Conservation (phyloP, 148 eudicot genomes). For the Chenopodium quinoa region DNA sequence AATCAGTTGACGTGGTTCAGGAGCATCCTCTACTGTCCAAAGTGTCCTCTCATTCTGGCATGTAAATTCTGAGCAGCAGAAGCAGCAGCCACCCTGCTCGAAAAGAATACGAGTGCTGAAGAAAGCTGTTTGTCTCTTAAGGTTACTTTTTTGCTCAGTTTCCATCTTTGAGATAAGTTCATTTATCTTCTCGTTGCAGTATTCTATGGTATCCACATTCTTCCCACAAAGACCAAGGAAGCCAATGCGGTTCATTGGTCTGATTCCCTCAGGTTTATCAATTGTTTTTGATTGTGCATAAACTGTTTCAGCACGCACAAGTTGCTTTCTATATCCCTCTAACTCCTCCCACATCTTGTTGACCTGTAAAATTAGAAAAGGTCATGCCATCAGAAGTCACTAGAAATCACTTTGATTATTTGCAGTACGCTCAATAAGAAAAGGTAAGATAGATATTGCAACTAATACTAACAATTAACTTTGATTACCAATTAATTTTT, state of each 20-base stretch:
- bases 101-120: constrained; percentile 74
- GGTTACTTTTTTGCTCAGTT: constrained; percentile 70
- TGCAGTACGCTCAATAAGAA: neutral
- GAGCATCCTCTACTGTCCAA: constrained; percentile 83
- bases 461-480: neutral
- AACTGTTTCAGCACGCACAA: constrained; percentile 64
- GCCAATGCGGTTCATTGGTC: constrained; percentile 58
- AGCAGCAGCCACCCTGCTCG: constrained; percentile 61
- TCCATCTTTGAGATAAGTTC: constrained; percentile 60
- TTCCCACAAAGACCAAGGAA: constrained; percentile 63
- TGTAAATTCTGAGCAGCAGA: constrained; percentile 76
- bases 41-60: constrained; percentile 52
- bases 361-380: constrained; percentile 38
- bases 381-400: neutral
- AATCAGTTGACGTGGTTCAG: constrained; percentile 78
- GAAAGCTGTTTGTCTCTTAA: constrained; percentile 58
- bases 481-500: neutral
- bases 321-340: constrained; percentile 74
- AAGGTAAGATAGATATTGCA: neutral
- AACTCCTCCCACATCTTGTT: constrained; percentile 73
- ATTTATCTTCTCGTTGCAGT: constrained; percentile 60
- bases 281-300: constrained; percentile 56
- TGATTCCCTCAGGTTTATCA: constrained; percentile 57
- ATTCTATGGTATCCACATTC: constrained; percentile 69
- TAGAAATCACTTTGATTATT: neutral